phyloP scores from a whole-genome alignment of 2,329 filamentous ascomycete species.

The Colletotrichum sp. region DNA sequence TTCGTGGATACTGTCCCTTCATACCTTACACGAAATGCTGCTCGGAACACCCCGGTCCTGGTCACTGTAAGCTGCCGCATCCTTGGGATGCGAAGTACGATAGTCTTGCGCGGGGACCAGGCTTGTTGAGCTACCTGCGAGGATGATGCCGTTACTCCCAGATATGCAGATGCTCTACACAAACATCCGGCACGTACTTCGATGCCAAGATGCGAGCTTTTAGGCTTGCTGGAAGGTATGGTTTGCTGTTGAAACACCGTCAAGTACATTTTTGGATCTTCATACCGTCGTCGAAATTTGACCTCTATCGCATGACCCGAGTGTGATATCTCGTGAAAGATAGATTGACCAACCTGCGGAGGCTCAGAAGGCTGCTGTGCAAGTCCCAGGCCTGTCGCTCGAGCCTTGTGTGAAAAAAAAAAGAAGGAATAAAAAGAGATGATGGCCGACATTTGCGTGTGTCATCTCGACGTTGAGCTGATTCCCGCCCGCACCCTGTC shows the following conservation, averaged over 20 bases:
- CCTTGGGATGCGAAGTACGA: neutral
- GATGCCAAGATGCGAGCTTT: neutral
- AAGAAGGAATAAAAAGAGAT: neutral
- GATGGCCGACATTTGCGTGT: neutral
- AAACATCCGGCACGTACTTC: neutral
- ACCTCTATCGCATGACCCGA: neutral
- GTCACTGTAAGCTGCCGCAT: neutral
- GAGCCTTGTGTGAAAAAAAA: neutral
- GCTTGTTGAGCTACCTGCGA: neutral
- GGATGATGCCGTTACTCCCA: neutral
- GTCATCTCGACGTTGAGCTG: neutral
- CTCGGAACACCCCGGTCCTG: neutral
- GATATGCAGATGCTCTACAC: neutral
- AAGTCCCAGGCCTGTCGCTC: neutral
- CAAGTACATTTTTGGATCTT: neutral
- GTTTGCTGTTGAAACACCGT: neutral
- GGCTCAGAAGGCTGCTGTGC: neutral
- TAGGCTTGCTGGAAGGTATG: neutral
- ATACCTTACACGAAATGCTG: neutral
- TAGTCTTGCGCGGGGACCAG: neutral
- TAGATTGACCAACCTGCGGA: neutral
- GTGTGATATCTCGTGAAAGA: neutral
- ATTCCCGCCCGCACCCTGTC: neutral
- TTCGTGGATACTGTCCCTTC: slow-evolving; percentile 3
- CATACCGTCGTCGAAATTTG: neutral